Conservation (phyloP, 805 yeast genomes). For the Priceomyces haplophilus region DNA sequence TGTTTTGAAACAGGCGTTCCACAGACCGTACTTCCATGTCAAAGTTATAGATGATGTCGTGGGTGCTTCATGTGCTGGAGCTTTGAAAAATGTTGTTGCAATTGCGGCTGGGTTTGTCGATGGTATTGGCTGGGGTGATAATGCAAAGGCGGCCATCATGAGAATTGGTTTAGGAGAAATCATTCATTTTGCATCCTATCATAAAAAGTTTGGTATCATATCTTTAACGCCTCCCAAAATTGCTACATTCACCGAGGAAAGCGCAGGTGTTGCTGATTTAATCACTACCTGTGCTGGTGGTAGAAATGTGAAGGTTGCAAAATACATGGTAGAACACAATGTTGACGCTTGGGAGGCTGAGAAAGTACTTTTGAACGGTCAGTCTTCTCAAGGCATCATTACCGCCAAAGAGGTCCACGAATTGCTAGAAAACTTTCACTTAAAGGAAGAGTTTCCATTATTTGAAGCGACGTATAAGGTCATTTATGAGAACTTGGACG, state of each 20-base stretch:
- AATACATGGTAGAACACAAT: slow-evolving; percentile 44
- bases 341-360: slow-evolving; percentile 42
- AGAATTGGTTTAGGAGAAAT: slow-evolving; percentile 43
- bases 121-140: slow-evolving; percentile 50
- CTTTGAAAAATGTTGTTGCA: slow-evolving; percentile 46
- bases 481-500: slow-evolving; percentile 38
- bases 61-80: slow-evolving; percentile 47
- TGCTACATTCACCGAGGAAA: slow-evolving; percentile 42
- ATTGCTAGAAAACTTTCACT: slow-evolving; percentile 34
- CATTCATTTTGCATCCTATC: slow-evolving; percentile 35
- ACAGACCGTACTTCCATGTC: slow-evolving; percentile 47
- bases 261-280: slow-evolving; percentile 48
- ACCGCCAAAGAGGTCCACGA: slow-evolving; percentile 48
- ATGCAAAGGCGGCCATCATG: slow-evolving; percentile 48
- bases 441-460: slow-evolving; percentile 39
- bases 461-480: slow-evolving; percentile 46
- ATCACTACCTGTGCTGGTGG: slow-evolving; percentile 49
- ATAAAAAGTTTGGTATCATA: slow-evolving; percentile 55
- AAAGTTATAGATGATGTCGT: slow-evolving; percentile 44
- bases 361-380: slow-evolving; percentile 43
- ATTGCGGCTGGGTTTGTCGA: slow-evolving; percentile 46
- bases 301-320: slow-evolving; percentile 46
- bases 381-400: slow-evolving; percentile 45
- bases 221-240: slow-evolving; percentile 38
- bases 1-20: slow-evolving; percentile 43